A percentile compares a stretch with the other conserved stretches of the same genome.
Evolutionary conservation across 306 rosid species (phyloP).

Genomic region (Canavalia gladiata): DNA sequence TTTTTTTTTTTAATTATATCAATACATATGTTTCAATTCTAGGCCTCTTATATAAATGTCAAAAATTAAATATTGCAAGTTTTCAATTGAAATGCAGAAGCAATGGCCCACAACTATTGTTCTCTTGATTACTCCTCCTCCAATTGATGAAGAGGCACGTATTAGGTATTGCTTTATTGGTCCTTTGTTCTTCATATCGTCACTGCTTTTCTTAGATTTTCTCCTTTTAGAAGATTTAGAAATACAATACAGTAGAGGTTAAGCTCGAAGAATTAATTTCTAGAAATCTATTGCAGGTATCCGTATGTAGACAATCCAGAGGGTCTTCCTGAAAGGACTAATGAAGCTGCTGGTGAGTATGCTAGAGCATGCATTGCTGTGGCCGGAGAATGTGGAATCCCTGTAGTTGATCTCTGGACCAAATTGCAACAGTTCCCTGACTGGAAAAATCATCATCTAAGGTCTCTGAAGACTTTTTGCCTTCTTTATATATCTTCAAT

Average conservation of each 20-base stretch:
- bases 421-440: conserved; percentile 76
- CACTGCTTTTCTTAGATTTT: not conserved
- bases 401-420: conserved; percentile 73
- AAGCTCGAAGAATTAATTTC: not conserved
- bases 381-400: conserved; percentile 67
- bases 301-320: conserved; percentile 69
- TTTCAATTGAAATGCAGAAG: conserved; percentile 60
- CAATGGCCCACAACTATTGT: conserved; percentile 74
- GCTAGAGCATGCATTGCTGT: conserved; percentile 71
- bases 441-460: conserved; percentile 65
- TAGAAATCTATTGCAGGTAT: conserved; percentile 49
- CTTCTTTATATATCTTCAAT: not conserved
- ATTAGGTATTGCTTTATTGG: conserved; percentile 58
- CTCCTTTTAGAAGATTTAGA: not conserved
- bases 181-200: conserved; percentile 25
- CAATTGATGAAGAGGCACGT: conserved; percentile 83
- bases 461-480: conserved; percentile 49
- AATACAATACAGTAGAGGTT: not conserved
- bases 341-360: conserved; percentile 81
- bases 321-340: conserved; percentile 87
- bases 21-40: not conserved
- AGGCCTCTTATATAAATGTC: conserved; percentile 7
- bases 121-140: conserved; percentile 86
- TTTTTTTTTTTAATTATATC: no score
- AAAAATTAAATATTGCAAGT: conserved; percentile 7